Evolutionary conservation across 1,284 basidiomycete species (phyloP).

Genomic region (Rugosomyces carneus): DNA sequence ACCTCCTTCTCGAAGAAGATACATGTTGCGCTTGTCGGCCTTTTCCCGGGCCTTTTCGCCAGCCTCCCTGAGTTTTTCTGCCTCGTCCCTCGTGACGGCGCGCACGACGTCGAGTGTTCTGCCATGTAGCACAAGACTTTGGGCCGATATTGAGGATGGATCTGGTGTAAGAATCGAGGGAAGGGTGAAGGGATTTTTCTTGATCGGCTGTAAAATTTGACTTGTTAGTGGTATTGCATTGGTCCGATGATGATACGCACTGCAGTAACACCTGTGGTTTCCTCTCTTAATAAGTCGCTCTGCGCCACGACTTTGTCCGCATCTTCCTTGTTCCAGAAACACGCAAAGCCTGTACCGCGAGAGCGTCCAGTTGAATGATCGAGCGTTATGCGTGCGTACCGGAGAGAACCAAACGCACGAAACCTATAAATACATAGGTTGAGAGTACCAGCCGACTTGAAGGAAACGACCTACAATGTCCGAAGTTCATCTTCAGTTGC

Average conservation of each 20-base stretch:
- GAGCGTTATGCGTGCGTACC: conserved; percentile 90
- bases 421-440: conserved; percentile 68
- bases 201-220: conserved; percentile 29
- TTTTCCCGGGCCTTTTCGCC: conserved; percentile 83
- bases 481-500: conserved; percentile 89
- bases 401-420: conserved; percentile 85
- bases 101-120: conserved; percentile 87
- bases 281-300: conserved; percentile 66
- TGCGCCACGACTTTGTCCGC: conserved; percentile 84
- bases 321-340: conserved; percentile 93
- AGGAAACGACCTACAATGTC: conserved; percentile 50
- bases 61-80: conserved; percentile 81
- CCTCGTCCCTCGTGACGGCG: conserved; percentile 88
- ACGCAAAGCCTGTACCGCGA: conserved; percentile 93
- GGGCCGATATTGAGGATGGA: conserved; percentile 82
- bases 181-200: conserved; percentile 80
- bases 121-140: conserved; percentile 85
- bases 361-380: conserved; percentile 83
- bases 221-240: background rate
- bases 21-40: conserved; percentile 93
- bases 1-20: conserved; percentile 95
- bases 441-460: too few relatives aligned
- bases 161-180: conserved; percentile 93
- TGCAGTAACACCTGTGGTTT: conserved; percentile 44
- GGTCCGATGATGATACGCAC: conserved; percentile 21